Evolutionary conservation across 2,329 filamentous ascomycete genomes (phyloP).

Genomic region (Fusarium graminum): DNA sequence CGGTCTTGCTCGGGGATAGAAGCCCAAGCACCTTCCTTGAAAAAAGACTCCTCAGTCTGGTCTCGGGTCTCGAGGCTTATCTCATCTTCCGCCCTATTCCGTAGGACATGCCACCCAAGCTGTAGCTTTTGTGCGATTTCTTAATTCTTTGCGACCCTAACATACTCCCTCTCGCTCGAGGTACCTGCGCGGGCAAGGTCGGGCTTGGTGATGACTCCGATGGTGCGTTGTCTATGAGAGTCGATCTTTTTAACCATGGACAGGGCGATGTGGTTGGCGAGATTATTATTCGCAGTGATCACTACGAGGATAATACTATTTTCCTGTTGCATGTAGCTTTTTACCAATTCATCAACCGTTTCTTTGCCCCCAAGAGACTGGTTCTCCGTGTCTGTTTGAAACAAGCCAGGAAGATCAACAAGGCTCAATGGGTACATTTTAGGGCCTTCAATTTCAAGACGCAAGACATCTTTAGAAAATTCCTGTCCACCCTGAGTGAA

Average conservation of each 20-base stretch:
- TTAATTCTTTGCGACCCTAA: constrained; percentile 52
- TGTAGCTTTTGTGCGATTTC: constrained; percentile 51
- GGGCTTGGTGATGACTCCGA: constrained; percentile 70
- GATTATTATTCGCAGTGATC: constrained; percentile 63
- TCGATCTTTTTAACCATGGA: constrained; percentile 60
- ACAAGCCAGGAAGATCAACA: too few relatives aligned
- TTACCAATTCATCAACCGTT: too few relatives aligned
- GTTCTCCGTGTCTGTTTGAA: too few relatives aligned
- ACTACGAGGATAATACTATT: constrained; percentile 72
- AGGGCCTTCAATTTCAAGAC: too few relatives aligned
- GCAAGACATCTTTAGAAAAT: too few relatives aligned
- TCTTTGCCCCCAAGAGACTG: too few relatives aligned
- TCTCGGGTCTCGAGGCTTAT: constrained; percentile 49
- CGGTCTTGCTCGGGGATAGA: constrained; percentile 24
- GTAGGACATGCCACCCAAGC: constrained; percentile 67
- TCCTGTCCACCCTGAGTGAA: too few relatives aligned
- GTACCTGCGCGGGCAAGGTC: constrained; percentile 58
- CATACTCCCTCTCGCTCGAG: constrained; percentile 59
- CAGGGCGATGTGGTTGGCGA: constrained; percentile 66
- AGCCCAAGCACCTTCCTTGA: constrained; percentile 49
- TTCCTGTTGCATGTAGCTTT: constrained; percentile 65
- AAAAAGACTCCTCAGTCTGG: constrained; percentile 51
- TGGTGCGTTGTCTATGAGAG: constrained; percentile 59
- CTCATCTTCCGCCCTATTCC: constrained; percentile 59
- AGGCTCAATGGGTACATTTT: too few relatives aligned